Base-by-base conservation (phyloP, 768 basidiomycete genomes). In the Neoboletus brunneissimus region DNA sequence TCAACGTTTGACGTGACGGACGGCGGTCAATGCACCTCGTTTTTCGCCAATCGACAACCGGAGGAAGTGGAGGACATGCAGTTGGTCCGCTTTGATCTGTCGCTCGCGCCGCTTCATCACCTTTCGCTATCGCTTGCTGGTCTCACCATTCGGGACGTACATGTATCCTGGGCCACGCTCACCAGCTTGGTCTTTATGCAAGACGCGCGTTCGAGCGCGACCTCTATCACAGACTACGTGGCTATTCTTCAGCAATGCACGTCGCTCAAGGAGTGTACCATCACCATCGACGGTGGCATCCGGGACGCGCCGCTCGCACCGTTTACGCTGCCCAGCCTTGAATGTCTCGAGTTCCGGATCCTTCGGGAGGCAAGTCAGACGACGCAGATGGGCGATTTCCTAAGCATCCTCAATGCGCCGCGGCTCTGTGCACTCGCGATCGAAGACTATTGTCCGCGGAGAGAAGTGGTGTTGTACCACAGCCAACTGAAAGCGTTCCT, bases 121-220 rank as follows among this genome's bases (percentile, higher is more conserved):
- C 51, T 68, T 2, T 55, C 55, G 12, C 13, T 68, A 22, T 70
- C 68, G 9, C 60, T 69, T 9, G 54, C 58, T 31, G 55, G 62
- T 8, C 58, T 70, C 25, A 29, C 46, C 7, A 45, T 63, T 13
- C 59, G 48, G 35, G 55, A 68, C 9, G 56, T 70, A 6, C 51
- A 44, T 4, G 58, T 37, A 4, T 42, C 54, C 0, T 70, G 67
- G 67, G 50, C 55, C 7, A 51, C 37, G 40, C 58, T 68, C 47
- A 63, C 68, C 31, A 57, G 53, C 1, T 34, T 70, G 46, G 57
- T 49, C 2, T 67, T 68, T 42, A 70, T 70, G 65, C 60, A 60
- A n/a, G 57, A 67, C 29, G 57, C 58, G n/a, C 56, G 53, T 35
- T 50, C 63, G 18, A 67, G 63, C 40, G 46, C 55, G 34, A 51